Evolutionary conservation across 2,329 filamentous ascomycete species (phyloP).

Genomic region (Capronia americana): DNA sequence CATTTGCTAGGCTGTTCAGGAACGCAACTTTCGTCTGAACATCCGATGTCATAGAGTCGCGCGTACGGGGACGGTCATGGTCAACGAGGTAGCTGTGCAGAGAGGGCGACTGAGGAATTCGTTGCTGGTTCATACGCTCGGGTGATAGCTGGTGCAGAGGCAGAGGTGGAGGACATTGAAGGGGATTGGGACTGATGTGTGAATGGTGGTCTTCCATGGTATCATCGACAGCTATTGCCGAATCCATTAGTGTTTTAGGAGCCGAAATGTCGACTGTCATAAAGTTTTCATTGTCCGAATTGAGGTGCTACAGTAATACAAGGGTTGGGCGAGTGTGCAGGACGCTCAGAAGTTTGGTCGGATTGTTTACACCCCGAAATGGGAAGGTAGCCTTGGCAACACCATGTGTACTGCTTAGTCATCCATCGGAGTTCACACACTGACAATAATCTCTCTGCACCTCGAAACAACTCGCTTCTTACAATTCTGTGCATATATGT

Average conservation of each 20-base stretch:
- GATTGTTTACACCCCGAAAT: neutral
- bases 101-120: slow-evolving; percentile 50
- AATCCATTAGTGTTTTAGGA: slow-evolving; percentile 17
- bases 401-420: neutral
- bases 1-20: slow-evolving; percentile 49
- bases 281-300: slow-evolving; percentile 6
- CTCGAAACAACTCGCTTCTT: slow-evolving; percentile 23
- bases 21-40: slow-evolving; percentile 58
- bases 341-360: neutral
- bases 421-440: neutral
- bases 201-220: slow-evolving; percentile 25
- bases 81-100: slow-evolving; percentile 41
- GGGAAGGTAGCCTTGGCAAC: neutral
- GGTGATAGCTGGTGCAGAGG: slow-evolving; percentile 55
- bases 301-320: neutral
- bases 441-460: neutral
- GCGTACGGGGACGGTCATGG: slow-evolving; percentile 40
- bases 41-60: slow-evolving; percentile 49
- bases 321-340: neutral
- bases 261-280: slow-evolving; percentile 5
- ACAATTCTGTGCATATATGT: slow-evolving; percentile 29
- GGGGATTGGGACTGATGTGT: slow-evolving; percentile 28
- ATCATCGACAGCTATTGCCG: slow-evolving; percentile 23
- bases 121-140: slow-evolving; percentile 57
- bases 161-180: slow-evolving; percentile 41